phyloP scores from a whole-genome alignment of 768 basidiomycete species.

The Suillus plorans region DNA sequence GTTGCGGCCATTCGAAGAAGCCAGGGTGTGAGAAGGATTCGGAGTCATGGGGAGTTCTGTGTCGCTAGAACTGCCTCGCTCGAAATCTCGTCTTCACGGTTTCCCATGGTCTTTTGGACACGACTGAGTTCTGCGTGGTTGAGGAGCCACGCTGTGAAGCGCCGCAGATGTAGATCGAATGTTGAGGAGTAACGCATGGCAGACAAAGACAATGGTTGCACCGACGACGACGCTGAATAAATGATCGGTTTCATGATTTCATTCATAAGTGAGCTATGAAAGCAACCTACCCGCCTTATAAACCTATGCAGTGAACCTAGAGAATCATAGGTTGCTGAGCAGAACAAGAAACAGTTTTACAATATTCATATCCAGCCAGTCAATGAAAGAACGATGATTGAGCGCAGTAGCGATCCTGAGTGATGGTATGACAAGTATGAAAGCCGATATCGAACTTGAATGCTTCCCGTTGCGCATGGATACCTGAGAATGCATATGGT shows the following conservation, averaged over 20 bases:
- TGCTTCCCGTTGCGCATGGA: slow-evolving; percentile 11
- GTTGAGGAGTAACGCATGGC: slow-evolving; percentile 36
- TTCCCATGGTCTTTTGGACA: slow-evolving; percentile 34
- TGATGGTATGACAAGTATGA: not conserved
- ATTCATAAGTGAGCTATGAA: not conserved
- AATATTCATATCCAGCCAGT: not conserved
- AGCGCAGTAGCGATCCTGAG: slow-evolving; percentile 10
- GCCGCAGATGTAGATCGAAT: slow-evolving; percentile 38
- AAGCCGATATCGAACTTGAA: not conserved
- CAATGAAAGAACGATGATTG: slow-evolving; percentile 3
- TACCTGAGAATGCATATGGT: slow-evolving; percentile 10
- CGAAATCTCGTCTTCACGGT: slow-evolving; percentile 34
- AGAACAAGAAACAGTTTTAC: not conserved
- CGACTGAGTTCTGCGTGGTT: slow-evolving; percentile 44
- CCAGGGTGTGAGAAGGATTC: not conserved
- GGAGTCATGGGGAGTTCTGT: not conserved
- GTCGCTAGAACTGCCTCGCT: not conserved
- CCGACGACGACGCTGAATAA: slow-evolving; percentile 2
- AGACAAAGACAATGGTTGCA: slow-evolving; percentile 24
- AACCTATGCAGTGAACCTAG: slow-evolving; percentile 5
- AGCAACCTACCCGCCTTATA: slow-evolving; percentile 4
- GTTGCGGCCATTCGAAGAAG: not conserved
- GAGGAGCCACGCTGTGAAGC: slow-evolving; percentile 40
- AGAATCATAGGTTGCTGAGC: not conserved
- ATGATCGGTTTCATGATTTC: not conserved